Evolutionary conservation across 768 basidiomycete species (phyloP), one percentile per base, ranked within the genome.

Genomic region (Mycena kentingensis): DNA sequence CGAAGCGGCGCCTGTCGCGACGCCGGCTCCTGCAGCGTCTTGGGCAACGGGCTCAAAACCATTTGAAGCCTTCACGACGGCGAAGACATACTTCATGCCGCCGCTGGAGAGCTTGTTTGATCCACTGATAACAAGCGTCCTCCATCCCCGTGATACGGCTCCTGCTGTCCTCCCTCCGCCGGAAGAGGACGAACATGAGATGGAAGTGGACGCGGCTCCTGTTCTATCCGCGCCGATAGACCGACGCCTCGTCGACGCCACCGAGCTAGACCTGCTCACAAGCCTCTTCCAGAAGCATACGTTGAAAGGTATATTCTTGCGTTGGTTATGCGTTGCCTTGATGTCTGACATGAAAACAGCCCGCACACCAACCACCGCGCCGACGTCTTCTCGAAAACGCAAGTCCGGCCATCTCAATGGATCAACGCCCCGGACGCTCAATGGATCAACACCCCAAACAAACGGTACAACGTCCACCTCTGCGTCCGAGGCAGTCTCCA

Each of bases 81-180:
- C 12, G 80, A 12, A 8, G 13, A 42, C 88, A 31, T 86, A 93
- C 70, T 77, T 90, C 41, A 77, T 88, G 65, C 90, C 93, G 13
- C 82, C 92, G 5, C 69, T 93, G 50, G 80, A 83, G 46, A 73
- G 74, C 25, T 68, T 96, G 39, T 96, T 90, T 67, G 82, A 87
- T 29, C 70, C 84, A 19, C 48, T 77, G 50, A 71, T 83, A 36
- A 60, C 60, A 7, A 57, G 65, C n/a, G 69, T 74, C 54, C 55
- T 80, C 48, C 67, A 64, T 42, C 54, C 46, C 25, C 67, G 70
- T 25, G 58, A 46, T 4, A 7, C 36, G 4, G 50, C 34, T 12
- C 36, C 61, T 24, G 59, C 57, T 48, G 36, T 32, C 13, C 57
- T 60, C 24, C 42, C 54, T 29, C 41, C 60, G 57, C 5, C 67